Evolutionary conservation across 352 stramenopile species (phyloP).

Genomic region (Phytophthora pinifolia): DNA sequence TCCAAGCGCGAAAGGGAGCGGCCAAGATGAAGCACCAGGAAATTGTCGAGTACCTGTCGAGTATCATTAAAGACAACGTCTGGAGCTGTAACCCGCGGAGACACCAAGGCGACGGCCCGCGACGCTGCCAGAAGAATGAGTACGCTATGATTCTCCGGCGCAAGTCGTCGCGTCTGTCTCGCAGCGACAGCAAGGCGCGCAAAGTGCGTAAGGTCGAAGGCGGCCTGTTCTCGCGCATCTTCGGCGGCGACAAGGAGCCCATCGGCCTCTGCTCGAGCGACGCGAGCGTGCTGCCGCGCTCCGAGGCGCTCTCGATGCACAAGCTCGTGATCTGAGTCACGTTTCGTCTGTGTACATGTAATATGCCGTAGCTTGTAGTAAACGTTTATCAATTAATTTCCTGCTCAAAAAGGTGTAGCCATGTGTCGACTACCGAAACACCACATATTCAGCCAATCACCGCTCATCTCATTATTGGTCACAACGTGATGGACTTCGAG

Average conservation of each 20-base stretch:
- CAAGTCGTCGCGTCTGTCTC: conserved; percentile 15
- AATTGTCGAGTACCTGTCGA: conserved; percentile 29
- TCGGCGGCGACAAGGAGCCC: conserved; percentile 22
- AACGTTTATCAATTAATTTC: no score
- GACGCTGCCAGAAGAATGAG: conserved; percentile 34
- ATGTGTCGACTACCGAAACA: no score
- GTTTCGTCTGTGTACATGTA: neutral
- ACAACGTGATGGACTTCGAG: conserved; percentile 32
- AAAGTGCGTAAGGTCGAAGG: conserved; percentile 22
- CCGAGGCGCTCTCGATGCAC: conserved; percentile 24
- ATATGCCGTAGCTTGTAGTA: no score
- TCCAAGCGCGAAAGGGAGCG: conserved; percentile 35
- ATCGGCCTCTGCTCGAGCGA: conserved; percentile 23
- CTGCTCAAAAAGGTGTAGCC: no score
- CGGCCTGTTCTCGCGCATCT: conserved; percentile 25
- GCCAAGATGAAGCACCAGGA: conserved; percentile 34
- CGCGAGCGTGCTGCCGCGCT: conserved; percentile 26
- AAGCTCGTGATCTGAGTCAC: conserved; percentile 16
- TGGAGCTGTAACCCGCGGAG: conserved; percentile 34
- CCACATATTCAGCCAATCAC: neutral
- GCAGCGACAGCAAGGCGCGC: conserved; percentile 13
- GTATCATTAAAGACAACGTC: conserved; percentile 31
- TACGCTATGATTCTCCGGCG: conserved; percentile 30
- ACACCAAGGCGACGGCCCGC: conserved; percentile 26
- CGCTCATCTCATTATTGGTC: conserved; percentile 13